Evolutionary conservation across 1,284 basidiomycete species (phyloP).

Genomic region (Exobasidium rhododendri): DNA sequence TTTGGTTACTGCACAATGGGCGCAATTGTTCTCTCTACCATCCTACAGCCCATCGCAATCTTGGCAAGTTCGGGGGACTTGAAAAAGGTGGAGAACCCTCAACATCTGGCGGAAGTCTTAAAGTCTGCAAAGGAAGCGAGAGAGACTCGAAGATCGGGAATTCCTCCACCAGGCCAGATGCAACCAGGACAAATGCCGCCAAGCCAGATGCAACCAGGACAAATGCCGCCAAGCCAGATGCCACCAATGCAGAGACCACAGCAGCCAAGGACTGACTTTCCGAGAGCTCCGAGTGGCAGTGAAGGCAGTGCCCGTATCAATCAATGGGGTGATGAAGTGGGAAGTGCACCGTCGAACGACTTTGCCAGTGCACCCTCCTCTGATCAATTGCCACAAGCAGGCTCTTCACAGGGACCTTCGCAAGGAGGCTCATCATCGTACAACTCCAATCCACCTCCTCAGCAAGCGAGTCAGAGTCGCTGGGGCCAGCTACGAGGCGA

Average conservation of each 20-base stretch:
- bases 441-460: neutral
- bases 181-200: neutral
- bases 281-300: neutral
- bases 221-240: neutral
- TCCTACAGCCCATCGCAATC: neutral
- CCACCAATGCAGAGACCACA: neutral
- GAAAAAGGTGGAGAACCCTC: slow-evolving; percentile 2
- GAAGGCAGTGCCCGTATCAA: neutral
- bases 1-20: neutral
- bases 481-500: slow-evolving; percentile 6
- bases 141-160: neutral
- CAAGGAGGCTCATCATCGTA: neutral
- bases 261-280: neutral
- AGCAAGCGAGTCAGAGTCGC: neutral
- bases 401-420: neutral
- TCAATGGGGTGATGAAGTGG: slow-evolving; percentile 9
- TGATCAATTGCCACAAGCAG: neutral
- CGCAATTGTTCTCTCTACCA: neutral
- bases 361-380: neutral
- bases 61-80: neutral
- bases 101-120: neutral
- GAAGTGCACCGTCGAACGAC: neutral
- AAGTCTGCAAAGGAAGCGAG: neutral
- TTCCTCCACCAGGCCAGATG: neutral
- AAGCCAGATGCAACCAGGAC: neutral